phyloP scores from a whole-genome alignment of 257 asterid species.

The Ajuga chamaepitys region DNA sequence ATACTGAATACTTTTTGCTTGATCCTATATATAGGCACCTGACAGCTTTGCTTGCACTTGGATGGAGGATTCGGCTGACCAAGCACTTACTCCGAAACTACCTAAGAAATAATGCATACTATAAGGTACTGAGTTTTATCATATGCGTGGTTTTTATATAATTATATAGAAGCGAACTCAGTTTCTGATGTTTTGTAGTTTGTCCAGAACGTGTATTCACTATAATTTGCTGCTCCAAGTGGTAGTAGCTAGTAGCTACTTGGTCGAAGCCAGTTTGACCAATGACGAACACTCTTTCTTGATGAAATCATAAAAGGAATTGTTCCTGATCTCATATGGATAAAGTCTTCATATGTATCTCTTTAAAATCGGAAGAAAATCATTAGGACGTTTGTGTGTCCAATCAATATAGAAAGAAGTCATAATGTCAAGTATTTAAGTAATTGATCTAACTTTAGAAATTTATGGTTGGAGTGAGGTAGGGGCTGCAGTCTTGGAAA shows the following conservation, averaged over 20 bases:
- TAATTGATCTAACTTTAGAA: constrained; percentile 15
- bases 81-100: constrained; percentile 76
- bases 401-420: constrained; percentile 2
- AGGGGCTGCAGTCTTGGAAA: constrained; percentile 3
- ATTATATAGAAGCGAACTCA: not conserved
- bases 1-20: not conserved
- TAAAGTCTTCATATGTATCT: constrained; percentile 2
- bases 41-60: constrained; percentile 88
- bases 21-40: constrained; percentile 52
- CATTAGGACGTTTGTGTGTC: not conserved
- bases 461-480: not conserved
- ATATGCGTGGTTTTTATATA: constrained; percentile 1
- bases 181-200: not conserved
- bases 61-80: constrained; percentile 98
- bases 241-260: constrained; percentile 5
- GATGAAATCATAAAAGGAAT: not conserved
- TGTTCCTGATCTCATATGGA: not conserved
- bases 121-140: constrained; percentile 53
- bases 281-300: not conserved
- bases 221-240: constrained; percentile 10
- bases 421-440: not conserved
- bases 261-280: not conserved
- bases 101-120: constrained; percentile 82
- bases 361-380: not conserved
- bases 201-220: not conserved